These are phyloP conservation scores for Leishmania mexicana DNA, from an alignment of 208 protist species.

Conservation along the genomic window DNA sequence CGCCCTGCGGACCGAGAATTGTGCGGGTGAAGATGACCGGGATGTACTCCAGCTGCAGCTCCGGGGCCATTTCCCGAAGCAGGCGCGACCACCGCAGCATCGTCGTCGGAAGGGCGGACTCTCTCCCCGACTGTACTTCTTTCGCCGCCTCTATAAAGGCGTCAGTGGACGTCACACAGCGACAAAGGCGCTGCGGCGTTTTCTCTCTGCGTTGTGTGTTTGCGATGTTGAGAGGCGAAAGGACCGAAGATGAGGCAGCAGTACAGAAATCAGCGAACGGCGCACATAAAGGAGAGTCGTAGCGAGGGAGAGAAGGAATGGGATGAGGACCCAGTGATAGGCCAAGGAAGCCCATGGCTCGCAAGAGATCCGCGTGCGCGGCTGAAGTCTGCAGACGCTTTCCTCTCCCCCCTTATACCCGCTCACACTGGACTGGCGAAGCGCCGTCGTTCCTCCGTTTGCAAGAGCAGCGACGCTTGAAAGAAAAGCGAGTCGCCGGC, in stretches of 20 bases:
- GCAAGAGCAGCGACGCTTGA: not conserved
- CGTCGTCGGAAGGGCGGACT: not conserved
- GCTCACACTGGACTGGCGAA: not conserved
- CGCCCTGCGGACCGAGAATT: constrained; percentile 87
- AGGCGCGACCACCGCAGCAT: constrained; percentile 80
- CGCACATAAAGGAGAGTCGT: not conserved
- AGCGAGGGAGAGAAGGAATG: not conserved
- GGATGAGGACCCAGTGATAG: not conserved
- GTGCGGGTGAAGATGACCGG: constrained; percentile 89
- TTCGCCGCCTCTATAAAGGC: not conserved
- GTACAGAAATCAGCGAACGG: not conserved
- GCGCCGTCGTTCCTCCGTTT: not conserved
- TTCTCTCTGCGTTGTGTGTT: not conserved
- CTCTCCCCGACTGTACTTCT: not conserved
- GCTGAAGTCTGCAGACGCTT: not conserved
- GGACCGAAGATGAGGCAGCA: not conserved
- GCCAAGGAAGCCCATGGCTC: not conserved
- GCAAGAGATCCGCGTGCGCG: not conserved
- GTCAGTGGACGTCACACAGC: not conserved
- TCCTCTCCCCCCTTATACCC: not conserved
- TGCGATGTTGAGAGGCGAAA: not conserved
- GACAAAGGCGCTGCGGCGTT: not conserved
- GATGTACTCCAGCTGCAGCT: constrained; percentile 90
- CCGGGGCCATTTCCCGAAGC: constrained; percentile 81
- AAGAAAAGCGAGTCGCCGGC: not conserved